Base-by-base conservation (phyloP, 495 filamentous ascomycete species). In the Tuber umbilicatum region DNA sequence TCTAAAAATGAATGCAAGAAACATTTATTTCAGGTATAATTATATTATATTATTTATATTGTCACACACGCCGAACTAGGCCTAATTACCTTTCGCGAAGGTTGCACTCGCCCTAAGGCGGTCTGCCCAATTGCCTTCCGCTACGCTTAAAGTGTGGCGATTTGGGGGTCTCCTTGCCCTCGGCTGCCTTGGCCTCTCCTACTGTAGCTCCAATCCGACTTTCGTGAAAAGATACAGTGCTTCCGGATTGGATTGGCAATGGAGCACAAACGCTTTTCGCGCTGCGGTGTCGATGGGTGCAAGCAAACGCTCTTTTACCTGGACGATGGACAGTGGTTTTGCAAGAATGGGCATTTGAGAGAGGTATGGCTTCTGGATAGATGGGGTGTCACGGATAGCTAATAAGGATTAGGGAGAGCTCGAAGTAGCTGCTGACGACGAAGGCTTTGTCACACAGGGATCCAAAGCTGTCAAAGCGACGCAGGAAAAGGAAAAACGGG, bases 351-450 rank as follows among this genome's bases (percentile, higher is more conserved):
- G 42, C 91, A 93, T 83, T 84, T 87, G 80, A 88, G 91, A 83
- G 85, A 87, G 83, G 86, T 89, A 85, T 77, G 39, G 50, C 39
- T 75, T 21, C 39, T 23, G 37, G 60, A n/a, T 40, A n/a, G 55
- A 12, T 69, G 14, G 14, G 23, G 35, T 27, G 70, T 47, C n/a
- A 41, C 27, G 27, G 38, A 19, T 70, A 72, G 43, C 67, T 68
- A 40, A 31, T 69, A 42, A 60, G 74, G 67, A 73, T 76, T 68
- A 82, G 81, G 81, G 81, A 23, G 81, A 82, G 60, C 73, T 82
- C 14, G 81, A 82, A 86, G 86, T 89, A 68, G 90, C 91, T 83
- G 89, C 89, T 76, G 92, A 94, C 79, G 89, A 91, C 71, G 94
- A 94, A 76, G 89, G 90, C 78, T 93, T 91, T 76, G 90, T 89